Evolutionary conservation across 257 asterid genomes (phyloP), one percentile per base, ranked within the genome.

Genomic region (Coffea eugenioides): DNA sequence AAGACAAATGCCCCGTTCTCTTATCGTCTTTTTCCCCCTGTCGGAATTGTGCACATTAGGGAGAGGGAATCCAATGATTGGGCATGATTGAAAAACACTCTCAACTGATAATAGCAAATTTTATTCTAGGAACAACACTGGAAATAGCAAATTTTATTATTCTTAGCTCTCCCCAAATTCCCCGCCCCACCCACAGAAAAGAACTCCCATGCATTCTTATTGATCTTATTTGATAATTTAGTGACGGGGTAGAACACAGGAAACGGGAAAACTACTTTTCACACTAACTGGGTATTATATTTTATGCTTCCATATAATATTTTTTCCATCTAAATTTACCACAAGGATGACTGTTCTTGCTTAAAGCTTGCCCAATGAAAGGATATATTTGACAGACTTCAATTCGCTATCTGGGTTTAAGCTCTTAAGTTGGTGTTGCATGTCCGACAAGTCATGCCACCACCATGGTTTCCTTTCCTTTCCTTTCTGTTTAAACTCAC

Each of bases 11-110:
- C 45, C 31, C 18, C 25, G 61, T 49, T 25, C 64, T 10, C 67
- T n/a, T n/a, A 36, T 18, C 54, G 21, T n/a, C 4, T 43, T 48
- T 75, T 68, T 39, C 43, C 43, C 8, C 39, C 48, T 75, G 79
- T 25, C 48, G 59, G 73, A 56, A 68, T 27, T 48, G 67, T 56
- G 45, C 64, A 39, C 11, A 51, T 45, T 68, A 7, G 7, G 14
- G 67, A 7, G 57, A 69, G 15, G 77, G 84, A 75, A 80, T 80
- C 77, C 75, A 75, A 81, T 81, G 80, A 75, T 75, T 80, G 49
- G 76, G 72, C 83, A 74, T 80, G 62, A 80, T 74, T 67, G 59
- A 39, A 7, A 31, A 31, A 31, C 34, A 31, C 34, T 31, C 34
- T 31, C 34, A 31, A 31, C 34, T 31, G 34, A 31, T 31, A 31